A percentile compares a stretch with the other conserved stretches of the same genome.
These are phyloP conservation scores for Candida sp. DNA, from an alignment of 1,139 yeast genomes.

Conservation along the genomic window DNA sequence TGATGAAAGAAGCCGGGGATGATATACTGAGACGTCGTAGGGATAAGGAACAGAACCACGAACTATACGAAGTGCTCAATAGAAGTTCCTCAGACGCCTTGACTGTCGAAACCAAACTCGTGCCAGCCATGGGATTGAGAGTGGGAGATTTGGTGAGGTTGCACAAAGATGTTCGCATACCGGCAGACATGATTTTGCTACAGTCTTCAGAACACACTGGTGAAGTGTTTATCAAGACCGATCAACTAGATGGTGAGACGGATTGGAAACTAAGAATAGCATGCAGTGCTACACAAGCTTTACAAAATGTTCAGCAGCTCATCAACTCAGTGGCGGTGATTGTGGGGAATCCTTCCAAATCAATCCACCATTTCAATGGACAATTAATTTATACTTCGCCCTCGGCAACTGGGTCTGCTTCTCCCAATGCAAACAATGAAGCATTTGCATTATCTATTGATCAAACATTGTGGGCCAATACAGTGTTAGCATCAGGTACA, in stretches of 20 bases:
- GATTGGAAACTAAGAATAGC: conserved; percentile 97
- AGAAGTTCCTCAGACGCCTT: conserved; percentile 22
- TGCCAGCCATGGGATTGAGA: conserved; percentile 67
- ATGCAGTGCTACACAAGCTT: conserved; percentile 67
- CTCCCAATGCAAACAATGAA: conserved; percentile 35
- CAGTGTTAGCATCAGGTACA: conserved; percentile 93
- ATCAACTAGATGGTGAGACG: conserved; percentile 98
- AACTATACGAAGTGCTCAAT: conserved; percentile 73
- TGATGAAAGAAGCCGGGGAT: conserved; percentile 96
- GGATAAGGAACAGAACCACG: conserved; percentile 88
- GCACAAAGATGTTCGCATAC: conserved; percentile 84
- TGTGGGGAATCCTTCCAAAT: conserved; percentile 80
- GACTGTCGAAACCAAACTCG: conserved; percentile 34
- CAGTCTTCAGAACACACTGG: conserved; percentile 86
- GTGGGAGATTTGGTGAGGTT: conserved; percentile 90
- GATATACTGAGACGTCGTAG: conserved; percentile 90
- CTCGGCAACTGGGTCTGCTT: conserved; percentile 22
- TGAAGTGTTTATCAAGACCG: conserved; percentile 94
- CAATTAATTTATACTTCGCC: conserved; percentile 54
- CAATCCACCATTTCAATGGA: conserved; percentile 84
- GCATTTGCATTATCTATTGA: conserved; percentile 79
- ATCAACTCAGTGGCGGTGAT: conserved; percentile 54
- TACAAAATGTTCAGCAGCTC: conserved; percentile 41
- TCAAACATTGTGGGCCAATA: conserved; percentile 97
- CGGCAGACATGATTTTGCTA: conserved; percentile 88